Conservation (phyloP, 208 protist genomes). For the Strigomonas culicis region DNA sequence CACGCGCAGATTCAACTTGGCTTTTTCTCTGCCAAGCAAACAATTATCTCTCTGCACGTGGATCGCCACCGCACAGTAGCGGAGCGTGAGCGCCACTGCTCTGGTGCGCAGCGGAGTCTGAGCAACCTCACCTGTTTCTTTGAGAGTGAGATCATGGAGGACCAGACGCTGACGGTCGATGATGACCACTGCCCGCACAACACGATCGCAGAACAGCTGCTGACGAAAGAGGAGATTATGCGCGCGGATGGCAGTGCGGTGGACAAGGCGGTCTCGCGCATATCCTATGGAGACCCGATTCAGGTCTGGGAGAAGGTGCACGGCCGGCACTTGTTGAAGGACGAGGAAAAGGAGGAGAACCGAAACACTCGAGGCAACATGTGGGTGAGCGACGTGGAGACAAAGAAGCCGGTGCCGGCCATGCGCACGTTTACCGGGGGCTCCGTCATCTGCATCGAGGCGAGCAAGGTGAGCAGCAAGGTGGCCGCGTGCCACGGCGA, state of each 20-base stretch:
- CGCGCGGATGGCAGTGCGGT: constrained; percentile 34
- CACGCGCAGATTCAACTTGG: constrained; percentile 72
- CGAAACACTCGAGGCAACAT: constrained; percentile 25
- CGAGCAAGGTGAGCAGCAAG: constrained; percentile 43
- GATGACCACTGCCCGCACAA: constrained; percentile 76
- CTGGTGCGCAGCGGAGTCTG: constrained; percentile 27
- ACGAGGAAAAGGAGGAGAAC: background rate
- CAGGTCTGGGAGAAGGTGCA: constrained; percentile 66
- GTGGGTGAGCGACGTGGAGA: constrained; percentile 71
- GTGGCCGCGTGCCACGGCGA: constrained; percentile 68
- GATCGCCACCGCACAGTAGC: constrained; percentile 23
- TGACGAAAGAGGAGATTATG: constrained; percentile 37
- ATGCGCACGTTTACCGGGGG: constrained; percentile 72
- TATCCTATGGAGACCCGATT: constrained; percentile 83
- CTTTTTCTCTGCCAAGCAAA: constrained; percentile 84
- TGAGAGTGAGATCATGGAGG: constrained; percentile 55
- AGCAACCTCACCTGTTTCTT: constrained; percentile 64
- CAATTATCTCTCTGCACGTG: constrained; percentile 33
- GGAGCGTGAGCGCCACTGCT: constrained; percentile 38
- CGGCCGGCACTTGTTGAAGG: constrained; percentile 11
- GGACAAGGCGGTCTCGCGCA: constrained; percentile 35
- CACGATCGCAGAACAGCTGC: constrained; percentile 40
- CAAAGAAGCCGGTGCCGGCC: constrained; percentile 67
- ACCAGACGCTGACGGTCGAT: constrained; percentile 58
- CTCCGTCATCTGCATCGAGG: constrained; percentile 48